These are phyloP conservation scores for Hypericum androsaemum DNA, from an alignment of 345 rosid species.

Conservation along the genomic window DNA sequence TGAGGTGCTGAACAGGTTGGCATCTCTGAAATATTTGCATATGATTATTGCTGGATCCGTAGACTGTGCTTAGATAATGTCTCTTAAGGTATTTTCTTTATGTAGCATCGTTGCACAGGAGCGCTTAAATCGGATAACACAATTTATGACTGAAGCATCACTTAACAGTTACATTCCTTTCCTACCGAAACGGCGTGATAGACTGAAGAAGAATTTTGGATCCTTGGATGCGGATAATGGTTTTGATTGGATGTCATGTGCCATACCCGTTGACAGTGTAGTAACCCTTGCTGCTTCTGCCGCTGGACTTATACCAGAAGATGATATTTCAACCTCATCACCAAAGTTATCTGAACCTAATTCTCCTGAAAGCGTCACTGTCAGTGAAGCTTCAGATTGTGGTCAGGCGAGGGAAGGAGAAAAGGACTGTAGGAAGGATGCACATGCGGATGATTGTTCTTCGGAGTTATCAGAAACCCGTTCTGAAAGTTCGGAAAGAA, in stretches of 20 bases:
- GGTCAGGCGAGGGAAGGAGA: slow-evolving; percentile 51
- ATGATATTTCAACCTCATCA: slow-evolving; percentile 45
- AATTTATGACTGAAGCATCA: slow-evolving; percentile 66
- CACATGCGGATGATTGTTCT: slow-evolving; percentile 46
- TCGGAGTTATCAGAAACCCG: slow-evolving; percentile 59
- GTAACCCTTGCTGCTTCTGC: slow-evolving; percentile 74
- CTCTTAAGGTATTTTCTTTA: slow-evolving; percentile 10
- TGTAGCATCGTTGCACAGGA: slow-evolving; percentile 97
- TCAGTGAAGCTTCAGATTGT: slow-evolving; percentile 63
- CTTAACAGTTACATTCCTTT: slow-evolving; percentile 38
- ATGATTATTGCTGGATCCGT: too few relatives aligned
- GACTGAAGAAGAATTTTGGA: slow-evolving; percentile 25
- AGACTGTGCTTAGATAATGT: too few relatives aligned
- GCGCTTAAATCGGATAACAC: slow-evolving; percentile 85
- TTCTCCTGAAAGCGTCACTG: slow-evolving; percentile 51
- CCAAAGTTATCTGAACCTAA: slow-evolving; percentile 41
- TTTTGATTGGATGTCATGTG: slow-evolving; percentile 71
- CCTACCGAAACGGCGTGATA: slow-evolving; percentile 29
- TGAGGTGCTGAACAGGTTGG: slow-evolving; percentile 90
- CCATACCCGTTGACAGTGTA: slow-evolving; percentile 68
- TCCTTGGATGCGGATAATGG: slow-evolving; percentile 26
- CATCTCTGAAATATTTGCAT: neutral
- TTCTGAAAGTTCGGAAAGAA: slow-evolving; percentile 45
- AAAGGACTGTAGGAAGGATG: slow-evolving; percentile 42
- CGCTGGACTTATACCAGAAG: slow-evolving; percentile 54